Conservation (phyloP, 108 stramenopile genomes). For the Conticribra guillardii region DNA sequence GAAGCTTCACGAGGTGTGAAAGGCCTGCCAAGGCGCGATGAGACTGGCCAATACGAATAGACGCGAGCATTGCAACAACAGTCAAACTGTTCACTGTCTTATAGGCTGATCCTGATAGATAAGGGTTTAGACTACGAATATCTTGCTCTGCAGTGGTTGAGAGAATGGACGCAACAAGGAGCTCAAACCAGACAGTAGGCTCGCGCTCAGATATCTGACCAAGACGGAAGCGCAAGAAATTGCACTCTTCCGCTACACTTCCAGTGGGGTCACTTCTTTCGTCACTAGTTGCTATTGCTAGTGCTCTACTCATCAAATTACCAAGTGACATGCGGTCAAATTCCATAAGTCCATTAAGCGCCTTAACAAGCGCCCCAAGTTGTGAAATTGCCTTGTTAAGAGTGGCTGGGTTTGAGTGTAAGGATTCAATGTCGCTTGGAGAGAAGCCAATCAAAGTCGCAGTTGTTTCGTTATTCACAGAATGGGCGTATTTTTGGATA, state of each 20-base stretch:
- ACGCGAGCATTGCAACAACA: slow-evolving; percentile 90
- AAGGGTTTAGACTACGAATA: slow-evolving; percentile 88
- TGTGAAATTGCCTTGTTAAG: slow-evolving; percentile 71
- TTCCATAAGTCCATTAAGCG: slow-evolving; percentile 86
- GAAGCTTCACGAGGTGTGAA: slow-evolving; percentile 65
- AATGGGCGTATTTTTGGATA: slow-evolving; percentile 77
- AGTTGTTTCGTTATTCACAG: slow-evolving; percentile 77
- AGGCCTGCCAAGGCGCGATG: slow-evolving; percentile 79
- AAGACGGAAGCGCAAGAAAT: slow-evolving; percentile 82
- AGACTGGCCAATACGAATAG: slow-evolving; percentile 89
- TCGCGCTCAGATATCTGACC: slow-evolving; percentile 91
- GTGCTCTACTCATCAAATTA: slow-evolving; percentile 87
- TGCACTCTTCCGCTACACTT: slow-evolving; percentile 67
- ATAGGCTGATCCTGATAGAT: slow-evolving; percentile 82
- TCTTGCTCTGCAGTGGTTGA: slow-evolving; percentile 85
- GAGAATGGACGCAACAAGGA: slow-evolving; percentile 88
- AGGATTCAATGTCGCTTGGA: slow-evolving; percentile 72
- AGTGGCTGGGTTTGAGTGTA: slow-evolving; percentile 72
- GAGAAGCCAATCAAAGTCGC: slow-evolving; percentile 86
- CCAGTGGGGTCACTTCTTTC: slow-evolving; percentile 86
- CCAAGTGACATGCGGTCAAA: slow-evolving; percentile 91
- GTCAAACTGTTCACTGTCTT: slow-evolving; percentile 90
- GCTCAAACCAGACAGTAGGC: slow-evolving; percentile 89
- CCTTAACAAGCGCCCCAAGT: slow-evolving; percentile 76
- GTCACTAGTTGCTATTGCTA: slow-evolving; percentile 89